Base-by-base conservation (phyloP, 2,329 filamentous ascomycete genomes). In the Harringtonia aguacate region DNA sequence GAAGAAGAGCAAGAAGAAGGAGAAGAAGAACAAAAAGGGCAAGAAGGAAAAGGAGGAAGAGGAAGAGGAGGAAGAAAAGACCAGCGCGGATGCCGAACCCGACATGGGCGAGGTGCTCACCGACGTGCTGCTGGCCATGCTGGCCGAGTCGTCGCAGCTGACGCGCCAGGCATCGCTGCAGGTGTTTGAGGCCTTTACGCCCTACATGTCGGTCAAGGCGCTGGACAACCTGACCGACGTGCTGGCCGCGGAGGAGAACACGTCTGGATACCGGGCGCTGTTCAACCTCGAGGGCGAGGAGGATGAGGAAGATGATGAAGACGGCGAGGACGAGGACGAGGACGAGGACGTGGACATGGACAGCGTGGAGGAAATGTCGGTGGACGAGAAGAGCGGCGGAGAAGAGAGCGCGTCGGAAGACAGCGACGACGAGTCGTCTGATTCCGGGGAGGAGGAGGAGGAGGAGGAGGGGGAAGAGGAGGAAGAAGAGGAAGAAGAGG, bases 81-180 rank as follows among this genome's bases (percentile, higher is more conserved):
- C 53, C 62, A 67, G 29, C n/a, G 34, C 4, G 22, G 18, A 28
- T 27, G 44, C 31, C 2, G 40, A 44, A 12, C 46, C 53, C 1
- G 75, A 73, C 8, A 69, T 70, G 12, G 84, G 86, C 0, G 80
- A 86, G 55, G 73, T 86, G 22, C 64, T 95, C 9, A 79, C 95
- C 3, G 92, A 97, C 56, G 84, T 97, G 41, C 64, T 98, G 8
- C 69, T 97, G n/a, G 86, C 86, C 42, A 87, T 97, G 65, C 77
- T 94, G 3, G 86, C 88, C 0, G 86, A 87, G 49, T 85, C 83
- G 4, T 95, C 89, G 2, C 78, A 81, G 10, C 69, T 97, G 41
- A 85, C 94, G 67, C 79, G 87, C 27, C 86, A 89, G 54, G 81
- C 94, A 43, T 86, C 87, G 7, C 81, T 90, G 57, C 84, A 92